phyloP scores from a whole-genome alignment of 1,139 yeast genomes.

The Debaryomyces subglobosus region DNA sequence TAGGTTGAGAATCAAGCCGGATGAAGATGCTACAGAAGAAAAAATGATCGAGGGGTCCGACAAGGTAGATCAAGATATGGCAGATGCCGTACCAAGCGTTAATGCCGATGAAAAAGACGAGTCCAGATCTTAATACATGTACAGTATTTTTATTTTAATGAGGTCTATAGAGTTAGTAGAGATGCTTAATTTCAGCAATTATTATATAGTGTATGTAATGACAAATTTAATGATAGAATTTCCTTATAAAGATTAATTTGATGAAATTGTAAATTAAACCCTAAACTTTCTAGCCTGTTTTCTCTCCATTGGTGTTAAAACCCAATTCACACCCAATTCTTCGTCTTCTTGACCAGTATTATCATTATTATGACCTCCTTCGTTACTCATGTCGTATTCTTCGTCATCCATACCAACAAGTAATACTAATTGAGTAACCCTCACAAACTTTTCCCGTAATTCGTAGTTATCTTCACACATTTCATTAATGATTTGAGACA shows the following conservation, averaged over 20 bases:
- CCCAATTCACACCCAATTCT: constrained; percentile 67
- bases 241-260: background rate
- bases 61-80: constrained; percentile 14
- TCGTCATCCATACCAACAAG: constrained; percentile 84
- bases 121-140: background rate
- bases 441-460: constrained; percentile 74
- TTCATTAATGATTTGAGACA: constrained; percentile 71
- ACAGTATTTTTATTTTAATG: background rate
- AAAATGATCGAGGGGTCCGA: constrained; percentile 8
- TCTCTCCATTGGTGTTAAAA: constrained; percentile 76
- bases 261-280: constrained; percentile 16
- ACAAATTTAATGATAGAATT: constrained; percentile 3
- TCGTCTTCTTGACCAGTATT: constrained; percentile 47
- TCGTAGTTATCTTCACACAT: constrained; percentile 65
- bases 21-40: constrained; percentile 20
- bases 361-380: constrained; percentile 19
- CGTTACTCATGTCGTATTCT: constrained; percentile 52
- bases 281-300: constrained; percentile 55
- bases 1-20: constrained; percentile 55
- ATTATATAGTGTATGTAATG: constrained; percentile 1
- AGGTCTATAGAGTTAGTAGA: constrained; percentile 1
- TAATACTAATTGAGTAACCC: constrained; percentile 82
- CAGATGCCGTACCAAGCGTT: background rate
- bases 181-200: background rate
- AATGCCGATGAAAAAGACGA: constrained; percentile 9